Evolutionary conservation across 805 yeast species (phyloP), one percentile per base, ranked within the genome.

Genomic region (Kluyveromyces wickerhamii): DNA sequence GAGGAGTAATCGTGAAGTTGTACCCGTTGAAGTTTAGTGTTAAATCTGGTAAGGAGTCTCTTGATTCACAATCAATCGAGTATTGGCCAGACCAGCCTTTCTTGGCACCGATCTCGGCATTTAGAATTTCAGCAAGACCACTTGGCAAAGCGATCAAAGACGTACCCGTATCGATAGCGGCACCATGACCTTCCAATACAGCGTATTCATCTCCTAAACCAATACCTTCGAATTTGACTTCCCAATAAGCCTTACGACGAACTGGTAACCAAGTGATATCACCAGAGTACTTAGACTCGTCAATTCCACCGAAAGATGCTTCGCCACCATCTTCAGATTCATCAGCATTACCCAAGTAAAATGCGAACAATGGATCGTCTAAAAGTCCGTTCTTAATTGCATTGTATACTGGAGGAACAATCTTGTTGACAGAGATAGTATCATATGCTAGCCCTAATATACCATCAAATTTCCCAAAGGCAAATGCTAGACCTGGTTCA

Each of bases 191-290:
- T 48, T 71, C 74, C 54, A 92, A 75, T 49, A 71, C 74, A 33
- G 97, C 96, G 54, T 73, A 83, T 66, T 92, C 95, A 48, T 82
- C 83, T 53, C 98, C 98, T 44, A 92, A 72, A 28, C 88, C 84
- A 59, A 92, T 70, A 49, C 95, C 88, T 50, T 86, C 86, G 49
- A 92, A 81, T 49, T 80, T 75, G 41, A 92, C 98, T 71, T 92
- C 98, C 98, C 98, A 92, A 75, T 92, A 92, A 21, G 97, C 98
- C 78, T 88, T 87, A 74, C 98, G 85, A 71, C 98, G 86, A 43
- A 92, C 94, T 40, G 98, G 98, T 64, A 92, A 74, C 87, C 94
- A 87, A 35, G 89, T 83, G 53, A 92, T 72, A 48, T 89, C 76
- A 47, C 98, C 98, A 32, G 67, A 63, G 62, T 67, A 86, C 58